phyloP scores from a whole-genome alignment of 768 basidiomycete genomes.

The Boletus tylopilopsis region DNA sequence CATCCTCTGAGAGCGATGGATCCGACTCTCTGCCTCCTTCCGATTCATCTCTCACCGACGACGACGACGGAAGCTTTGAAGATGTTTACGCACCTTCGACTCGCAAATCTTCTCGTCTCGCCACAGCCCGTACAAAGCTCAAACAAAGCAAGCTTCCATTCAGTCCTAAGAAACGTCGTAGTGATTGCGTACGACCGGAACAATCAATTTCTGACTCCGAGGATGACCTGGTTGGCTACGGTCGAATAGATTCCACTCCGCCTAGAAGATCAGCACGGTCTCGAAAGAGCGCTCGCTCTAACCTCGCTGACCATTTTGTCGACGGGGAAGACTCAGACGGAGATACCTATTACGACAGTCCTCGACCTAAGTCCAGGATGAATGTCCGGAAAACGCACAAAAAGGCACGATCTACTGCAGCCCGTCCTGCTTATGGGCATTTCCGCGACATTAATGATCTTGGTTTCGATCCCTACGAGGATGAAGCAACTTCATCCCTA shows the following conservation, averaged over 20 bases:
- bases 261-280: constrained; percentile 49
- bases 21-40: constrained; percentile 4
- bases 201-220: constrained; percentile 33
- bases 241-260: constrained; percentile 27
- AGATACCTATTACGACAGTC: constrained; percentile 33
- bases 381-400: constrained; percentile 12
- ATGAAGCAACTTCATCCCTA: constrained; percentile 53
- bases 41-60: constrained; percentile 28
- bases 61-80: constrained; percentile 18
- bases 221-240: constrained; percentile 38
- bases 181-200: constrained; percentile 27
- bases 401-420: constrained; percentile 32
- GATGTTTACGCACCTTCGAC: constrained; percentile 5
- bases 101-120: constrained; percentile 20
- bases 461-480: constrained; percentile 42
- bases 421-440: constrained; percentile 48
- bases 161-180: constrained; percentile 62
- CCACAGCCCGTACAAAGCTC: constrained; percentile 1
- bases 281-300: constrained; percentile 37
- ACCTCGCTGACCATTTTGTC: constrained; percentile 27
- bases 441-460: constrained; percentile 42
- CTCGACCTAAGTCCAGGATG: constrained; percentile 6
- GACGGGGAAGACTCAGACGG: constrained; percentile 31
- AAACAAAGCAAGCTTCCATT: constrained; percentile 48
- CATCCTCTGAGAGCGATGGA: constrained; percentile 12